Evolutionary conservation across 2,329 filamentous ascomycete species (phyloP), one percentile per base, ranked within the genome.

Genomic region (Immersiporthe knoxdaviesiana): DNA sequence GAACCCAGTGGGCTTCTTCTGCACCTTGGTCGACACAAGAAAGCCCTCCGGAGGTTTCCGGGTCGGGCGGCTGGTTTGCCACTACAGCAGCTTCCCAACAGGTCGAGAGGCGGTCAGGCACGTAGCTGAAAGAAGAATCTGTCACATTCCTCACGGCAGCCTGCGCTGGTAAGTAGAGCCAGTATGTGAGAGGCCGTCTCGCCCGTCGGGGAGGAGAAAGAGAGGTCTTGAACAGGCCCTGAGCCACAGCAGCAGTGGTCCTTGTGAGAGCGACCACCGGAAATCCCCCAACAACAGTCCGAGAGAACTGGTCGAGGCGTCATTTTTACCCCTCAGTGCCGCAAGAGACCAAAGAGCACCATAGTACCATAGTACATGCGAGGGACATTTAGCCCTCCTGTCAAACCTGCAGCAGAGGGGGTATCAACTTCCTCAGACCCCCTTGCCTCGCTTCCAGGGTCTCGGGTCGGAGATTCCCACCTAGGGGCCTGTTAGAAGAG

Each of bases 341-440:
- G 16, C 63, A 35, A 32, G 11, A 47, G 21, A 24, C 35, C 37
- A 44, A 44, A 27, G n/a, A n/a, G n/a, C n/a, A n/a, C n/a, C n/a
- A n/a, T n/a, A n/a, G n/a, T n/a, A n/a, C n/a, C n/a, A n/a, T n/a
- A 47, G 61, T 30, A 63, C 39, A 59, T 37, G 21, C n/a, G 18
- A 27, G 59, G 27, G 61, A 63, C 37, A 35, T 50, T 50, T 27
- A 44, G n/a, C 39, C 24, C 24, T 32, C 27, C 61, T 16, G 60
- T 21, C 35, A 14, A 27, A 21, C 61, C 24, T 35, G 41, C 61
- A 63, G 61, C n/a, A 35, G 44, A 63, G 56, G 60, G 64, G 56
- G 39, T 18, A 21, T 67, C 65, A 67, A 67, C 39, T 62, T 18
- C 30, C 65, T 47, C 61, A 68, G 62, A 64, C 62, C 62, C 67